A percentile compares a stretch with the other conserved stretches of the same genome.
Evolutionary conservation across 2,329 filamentous ascomycete species (phyloP).

Genomic region (Rutstroemia sydowiana): DNA sequence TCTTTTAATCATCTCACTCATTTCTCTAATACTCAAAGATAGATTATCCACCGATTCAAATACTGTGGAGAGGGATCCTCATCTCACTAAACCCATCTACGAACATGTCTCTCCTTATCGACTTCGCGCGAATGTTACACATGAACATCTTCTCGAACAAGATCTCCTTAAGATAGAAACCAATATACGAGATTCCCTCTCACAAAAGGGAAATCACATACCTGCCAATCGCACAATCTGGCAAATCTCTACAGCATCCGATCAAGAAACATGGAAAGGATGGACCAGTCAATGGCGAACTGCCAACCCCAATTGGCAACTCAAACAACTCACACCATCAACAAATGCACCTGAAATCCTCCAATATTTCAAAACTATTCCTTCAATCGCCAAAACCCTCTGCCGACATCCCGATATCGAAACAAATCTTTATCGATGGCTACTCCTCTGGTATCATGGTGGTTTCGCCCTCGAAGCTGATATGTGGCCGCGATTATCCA

Average conservation of each 20-base stretch:
- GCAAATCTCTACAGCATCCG: slow-evolving; percentile 14
- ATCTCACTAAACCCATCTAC: slow-evolving; percentile 9
- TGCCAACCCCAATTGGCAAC: slow-evolving; percentile 15
- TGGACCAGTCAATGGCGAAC: slow-evolving; percentile 17
- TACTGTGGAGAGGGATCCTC: not conserved
- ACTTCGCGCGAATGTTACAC: slow-evolving; percentile 9
- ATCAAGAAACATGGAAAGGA: slow-evolving; percentile 1
- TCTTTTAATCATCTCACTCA: not conserved
- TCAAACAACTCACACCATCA: slow-evolving; percentile 9
- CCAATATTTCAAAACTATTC: slow-evolving; percentile 11
- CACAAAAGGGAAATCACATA: not conserved
- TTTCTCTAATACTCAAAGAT: not conserved
- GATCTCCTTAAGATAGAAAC: slow-evolving; percentile 14
- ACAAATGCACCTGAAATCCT: slow-evolving; percentile 10
- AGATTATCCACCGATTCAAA: not conserved
- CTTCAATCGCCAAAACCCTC: slow-evolving; percentile 11
- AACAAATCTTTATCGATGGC: slow-evolving; percentile 16
- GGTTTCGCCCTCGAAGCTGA: slow-evolving; percentile 18
- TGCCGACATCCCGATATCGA: slow-evolving; percentile 6
- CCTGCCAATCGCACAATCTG: slow-evolving; percentile 16
- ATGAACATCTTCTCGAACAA: slow-evolving; percentile 15
- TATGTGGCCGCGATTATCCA: slow-evolving; percentile 15
- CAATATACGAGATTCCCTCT: slow-evolving; percentile 1
- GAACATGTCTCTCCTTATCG: slow-evolving; percentile 19
- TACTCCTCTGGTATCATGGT: slow-evolving; percentile 21